phyloP scores from a whole-genome alignment of 2,329 filamentous ascomycete species.

The Ascosphaera aggregata region DNA sequence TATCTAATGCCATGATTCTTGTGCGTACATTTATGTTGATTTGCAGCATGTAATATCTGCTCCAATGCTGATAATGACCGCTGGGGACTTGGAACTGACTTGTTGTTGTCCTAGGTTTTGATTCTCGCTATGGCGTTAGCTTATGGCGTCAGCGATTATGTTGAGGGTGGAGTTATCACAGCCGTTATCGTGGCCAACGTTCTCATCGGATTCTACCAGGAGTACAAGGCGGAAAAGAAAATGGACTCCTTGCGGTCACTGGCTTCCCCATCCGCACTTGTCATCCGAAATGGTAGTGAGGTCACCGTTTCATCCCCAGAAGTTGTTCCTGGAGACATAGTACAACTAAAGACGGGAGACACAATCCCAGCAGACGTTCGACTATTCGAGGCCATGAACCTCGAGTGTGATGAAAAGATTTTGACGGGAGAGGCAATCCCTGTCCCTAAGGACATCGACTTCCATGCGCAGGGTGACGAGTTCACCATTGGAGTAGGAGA shows the following conservation, averaged over 20 bases:
- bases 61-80: neutral
- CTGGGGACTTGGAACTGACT: neutral
- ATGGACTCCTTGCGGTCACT: conserved; percentile 32
- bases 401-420: conserved; percentile 46
- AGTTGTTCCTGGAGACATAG: conserved; percentile 36
- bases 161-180: conserved; percentile 35
- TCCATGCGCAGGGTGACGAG: conserved; percentile 9
- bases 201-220: conserved; percentile 34
- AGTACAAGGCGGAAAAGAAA: conserved; percentile 35
- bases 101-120: conserved; percentile 33
- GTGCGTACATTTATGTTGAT: conserved; percentile 10
- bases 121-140: conserved; percentile 47
- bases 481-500: conserved; percentile 28
- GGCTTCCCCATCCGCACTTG: conserved; percentile 31
- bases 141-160: conserved; percentile 31
- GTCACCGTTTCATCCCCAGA: conserved; percentile 29
- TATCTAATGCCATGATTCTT: conserved; percentile 32
- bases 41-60: neutral
- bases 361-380: conserved; percentile 35
- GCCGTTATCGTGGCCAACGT: conserved; percentile 35
- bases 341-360: conserved; percentile 28
- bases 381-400: conserved; percentile 37
- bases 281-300: conserved; percentile 31
- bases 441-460: conserved; percentile 27
- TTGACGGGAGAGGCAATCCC: conserved; percentile 38